Conservation (phyloP, 1,284 basidiomycete genomes). For the Bondarzewia mesenterica region DNA sequence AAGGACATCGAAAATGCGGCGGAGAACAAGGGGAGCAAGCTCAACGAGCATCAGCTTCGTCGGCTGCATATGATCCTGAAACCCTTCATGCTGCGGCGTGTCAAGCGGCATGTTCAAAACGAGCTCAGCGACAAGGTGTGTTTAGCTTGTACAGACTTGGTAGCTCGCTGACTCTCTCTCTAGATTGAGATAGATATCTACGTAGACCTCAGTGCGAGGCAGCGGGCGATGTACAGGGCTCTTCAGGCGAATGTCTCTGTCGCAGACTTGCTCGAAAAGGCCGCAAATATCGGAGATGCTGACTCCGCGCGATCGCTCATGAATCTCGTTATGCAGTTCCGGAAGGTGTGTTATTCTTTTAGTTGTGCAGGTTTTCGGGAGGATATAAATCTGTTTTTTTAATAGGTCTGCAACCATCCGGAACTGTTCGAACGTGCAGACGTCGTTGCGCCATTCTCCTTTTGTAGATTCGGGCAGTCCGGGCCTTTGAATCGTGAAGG, state of each 20-base stretch:
- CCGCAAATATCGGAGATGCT: slow-evolving; percentile 82
- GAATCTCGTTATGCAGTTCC: slow-evolving; percentile 99
- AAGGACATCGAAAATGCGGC: slow-evolving; percentile 97
- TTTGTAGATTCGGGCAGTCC: slow-evolving; percentile 78
- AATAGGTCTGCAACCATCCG: slow-evolving; percentile 93
- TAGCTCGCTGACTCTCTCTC: not conserved
- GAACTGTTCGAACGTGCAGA: slow-evolving; percentile 98
- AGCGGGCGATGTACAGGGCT: slow-evolving; percentile 88
- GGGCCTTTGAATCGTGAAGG: slow-evolving; percentile 81
- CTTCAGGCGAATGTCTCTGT: slow-evolving; percentile 92
- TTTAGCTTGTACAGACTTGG: not conserved
- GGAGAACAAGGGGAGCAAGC: slow-evolving; percentile 83
- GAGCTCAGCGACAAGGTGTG: slow-evolving; percentile 97
- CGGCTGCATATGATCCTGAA: slow-evolving; percentile 99
- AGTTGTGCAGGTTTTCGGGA: not conserved
- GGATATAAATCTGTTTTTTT: slow-evolving; percentile 4
- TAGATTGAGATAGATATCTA: slow-evolving; percentile 96
- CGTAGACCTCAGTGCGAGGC: slow-evolving; percentile 91
- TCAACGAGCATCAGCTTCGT: slow-evolving; percentile 94
- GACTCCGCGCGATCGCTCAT: slow-evolving; percentile 90
- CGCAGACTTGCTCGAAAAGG: slow-evolving; percentile 90
- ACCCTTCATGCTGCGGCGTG: slow-evolving; percentile 97
- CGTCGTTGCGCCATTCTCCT: slow-evolving; percentile 88
- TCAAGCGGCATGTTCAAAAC: slow-evolving; percentile 99
- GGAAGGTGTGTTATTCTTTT: slow-evolving; percentile 56